Evolutionary conservation across 768 basidiomycete genomes (phyloP), one percentile per base, ranked within the genome.

Genomic region (Trametes maxima): DNA sequence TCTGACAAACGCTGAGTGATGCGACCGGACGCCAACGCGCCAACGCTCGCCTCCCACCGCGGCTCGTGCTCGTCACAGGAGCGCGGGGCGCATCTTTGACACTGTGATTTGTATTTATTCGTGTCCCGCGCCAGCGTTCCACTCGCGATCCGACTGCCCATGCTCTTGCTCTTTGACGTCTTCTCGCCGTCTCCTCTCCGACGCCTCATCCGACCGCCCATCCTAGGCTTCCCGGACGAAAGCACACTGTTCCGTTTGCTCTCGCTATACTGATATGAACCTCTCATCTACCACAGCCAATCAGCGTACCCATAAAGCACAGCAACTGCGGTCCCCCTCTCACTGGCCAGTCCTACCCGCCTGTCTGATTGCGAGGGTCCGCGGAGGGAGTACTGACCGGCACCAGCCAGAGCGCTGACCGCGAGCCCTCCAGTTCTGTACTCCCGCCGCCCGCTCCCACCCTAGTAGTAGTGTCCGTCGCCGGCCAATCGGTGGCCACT

Each of bases 1-100:
- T 53, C 52, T 7, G 24, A 42, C 52, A 53, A 42, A 53, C 52
- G 52, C 52, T 53, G 52, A 25, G 39, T 53, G 52, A 53, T 53
- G 22, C 37, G 52, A 39, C 21, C 33, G 49, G 24, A 22, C 14
- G 44, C 2, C 28, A 2, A n/a, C 28, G 5, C 47, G 16, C 47
- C 47, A 25, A 33, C 28, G 14, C 5, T 13, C 39, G 12, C 39
- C 39, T 40, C 39, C 39, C 2, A 40, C 8, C 37, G 8, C 39
- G 39, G 39, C 39, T n/a, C 10, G 45, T 46, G 22, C 45, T 13
- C 45, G 24, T 22, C 45, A 13, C 45, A 13, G 13, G 13, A 49
- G 43, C 17, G 14, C 47, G 28, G n/a, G 5, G 35, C 19, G 28
- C 36, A 51, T 51, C 35, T 36, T 37, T 37, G 35, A 37, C 28